phyloP scores from a whole-genome alignment of 163 green algal species.

The Prototheca stagnorum region DNA sequence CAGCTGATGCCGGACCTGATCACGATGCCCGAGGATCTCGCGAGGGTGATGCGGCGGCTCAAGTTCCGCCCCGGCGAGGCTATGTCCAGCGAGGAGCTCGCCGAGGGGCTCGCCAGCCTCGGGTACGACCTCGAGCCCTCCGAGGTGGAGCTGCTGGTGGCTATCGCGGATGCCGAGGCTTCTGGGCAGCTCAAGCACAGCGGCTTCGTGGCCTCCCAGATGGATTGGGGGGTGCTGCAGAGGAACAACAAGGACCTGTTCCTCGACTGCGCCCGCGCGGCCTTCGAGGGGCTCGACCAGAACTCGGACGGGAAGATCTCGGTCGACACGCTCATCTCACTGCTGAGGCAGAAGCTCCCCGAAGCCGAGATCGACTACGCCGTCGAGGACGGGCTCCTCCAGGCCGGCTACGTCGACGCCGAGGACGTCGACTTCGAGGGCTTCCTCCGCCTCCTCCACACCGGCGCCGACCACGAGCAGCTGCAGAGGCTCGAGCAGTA shows the following conservation, averaged over 20 bases:
- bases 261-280: slow-evolving; percentile 42
- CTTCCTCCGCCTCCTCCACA: slow-evolving; percentile 41
- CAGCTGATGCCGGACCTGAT: neutral
- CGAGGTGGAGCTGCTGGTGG: slow-evolving; percentile 40
- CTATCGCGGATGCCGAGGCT: slow-evolving; percentile 21
- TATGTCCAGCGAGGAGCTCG: slow-evolving; percentile 33
- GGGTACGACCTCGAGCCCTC: slow-evolving; percentile 43
- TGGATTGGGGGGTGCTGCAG: slow-evolving; percentile 59
- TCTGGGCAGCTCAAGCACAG: slow-evolving; percentile 17
- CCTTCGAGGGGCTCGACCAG: slow-evolving; percentile 47
- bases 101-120: slow-evolving; percentile 30
- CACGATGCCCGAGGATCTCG: slow-evolving; percentile 18
- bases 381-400: slow-evolving; percentile 37
- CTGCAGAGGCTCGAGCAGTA: slow-evolving; percentile 42
- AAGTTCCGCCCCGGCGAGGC: slow-evolving; percentile 21
- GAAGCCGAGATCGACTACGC: slow-evolving; percentile 54
- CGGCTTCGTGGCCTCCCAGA: slow-evolving; percentile 49
- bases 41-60: slow-evolving; percentile 28
- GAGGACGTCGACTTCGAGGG: slow-evolving; percentile 58
- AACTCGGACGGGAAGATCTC: slow-evolving; percentile 10
- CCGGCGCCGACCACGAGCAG: no score
- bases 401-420: slow-evolving; percentile 33
- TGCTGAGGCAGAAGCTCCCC: slow-evolving; percentile 46
- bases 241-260: slow-evolving; percentile 56
- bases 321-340: slow-evolving; percentile 21